Evolutionary conservation across 192 early-diverging fungal genomes (phyloP), one percentile per base, ranked within the genome.

Genomic region (Pecoramyces ruminantium): DNA sequence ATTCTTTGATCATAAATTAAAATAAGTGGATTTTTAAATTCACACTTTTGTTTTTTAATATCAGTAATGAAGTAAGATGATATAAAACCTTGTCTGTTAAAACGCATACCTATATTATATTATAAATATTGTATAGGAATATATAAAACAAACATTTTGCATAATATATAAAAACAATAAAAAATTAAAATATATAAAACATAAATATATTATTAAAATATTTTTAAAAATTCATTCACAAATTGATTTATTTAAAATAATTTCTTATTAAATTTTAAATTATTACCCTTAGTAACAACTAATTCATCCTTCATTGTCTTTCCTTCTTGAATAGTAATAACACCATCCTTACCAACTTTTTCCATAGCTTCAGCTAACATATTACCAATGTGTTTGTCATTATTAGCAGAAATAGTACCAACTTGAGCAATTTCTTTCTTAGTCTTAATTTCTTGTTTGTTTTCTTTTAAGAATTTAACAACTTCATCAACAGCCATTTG

Each of bases 321-420:
- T 84, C 98, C 98, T 87, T 98, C 98, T 92, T 97, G 96, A 84
- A 97, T 95, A 8, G 98, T 99, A 87, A 99, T 99, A 58, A 98
- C 98, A 83, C 98, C 98, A 89, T 99, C 98, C 90, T 99, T 99
- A 82, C 98, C 98, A 82, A 99, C 98, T 92, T 98, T 98, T 88
- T 99, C 98, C 98, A 99, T 99, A 40, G 98, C 98, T 83, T 95
- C 94, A 79, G 98, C 97, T 89, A 99, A 96, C 88, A 99, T 85
- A 80, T 92, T 87, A 81, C 98, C 98, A 39, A 99, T 94, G 83
- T 97, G 94, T 82, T 92, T 92, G 90, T 99, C 98, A 84, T 97
- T 97, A 86, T 99, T 99, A 81, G 98, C 98, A 39, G 97, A 98
- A 88, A 99, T 99, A 79, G 98, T 97, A 51, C 96, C 98, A 79